Conservation (phyloP, 2,329 filamentous ascomycete genomes). For the Myriosclerotinia scirpicola region DNA sequence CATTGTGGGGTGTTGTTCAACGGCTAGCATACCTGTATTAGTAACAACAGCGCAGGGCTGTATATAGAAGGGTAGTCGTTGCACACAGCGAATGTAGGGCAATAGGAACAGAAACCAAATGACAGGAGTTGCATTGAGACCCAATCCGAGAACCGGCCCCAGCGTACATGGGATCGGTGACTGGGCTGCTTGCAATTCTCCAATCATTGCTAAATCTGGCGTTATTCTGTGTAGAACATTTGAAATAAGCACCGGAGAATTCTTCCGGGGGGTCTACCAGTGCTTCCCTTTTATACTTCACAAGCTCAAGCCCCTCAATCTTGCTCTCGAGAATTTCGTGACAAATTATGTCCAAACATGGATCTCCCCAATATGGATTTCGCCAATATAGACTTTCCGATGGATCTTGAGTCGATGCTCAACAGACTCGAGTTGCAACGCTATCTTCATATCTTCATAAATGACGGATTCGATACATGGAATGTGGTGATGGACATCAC, state of each 20-base stretch:
- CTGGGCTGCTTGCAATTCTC: background rate
- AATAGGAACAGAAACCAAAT: background rate
- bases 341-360: background rate
- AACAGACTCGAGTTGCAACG: conserved; percentile 9
- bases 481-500: conserved; percentile 19
- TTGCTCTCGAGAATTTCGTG: background rate
- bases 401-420: conserved; percentile 4
- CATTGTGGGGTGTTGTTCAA: background rate
- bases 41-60: background rate
- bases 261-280: background rate
- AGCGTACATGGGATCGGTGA: background rate
- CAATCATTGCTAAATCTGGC: background rate
- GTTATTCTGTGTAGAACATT: background rate
- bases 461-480: conserved; percentile 21
- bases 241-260: background rate
- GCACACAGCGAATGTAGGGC: background rate
- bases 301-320: background rate
- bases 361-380: too few relatives aligned
- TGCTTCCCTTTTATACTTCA: background rate
- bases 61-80: background rate
- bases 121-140: background rate
- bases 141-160: background rate
- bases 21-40: too few relatives aligned
- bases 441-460: conserved; percentile 5
- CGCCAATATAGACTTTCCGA: background rate